Evolutionary conservation across 2,329 filamentous ascomycete genomes (phyloP).

Genomic region (Fusarium sp.): DNA sequence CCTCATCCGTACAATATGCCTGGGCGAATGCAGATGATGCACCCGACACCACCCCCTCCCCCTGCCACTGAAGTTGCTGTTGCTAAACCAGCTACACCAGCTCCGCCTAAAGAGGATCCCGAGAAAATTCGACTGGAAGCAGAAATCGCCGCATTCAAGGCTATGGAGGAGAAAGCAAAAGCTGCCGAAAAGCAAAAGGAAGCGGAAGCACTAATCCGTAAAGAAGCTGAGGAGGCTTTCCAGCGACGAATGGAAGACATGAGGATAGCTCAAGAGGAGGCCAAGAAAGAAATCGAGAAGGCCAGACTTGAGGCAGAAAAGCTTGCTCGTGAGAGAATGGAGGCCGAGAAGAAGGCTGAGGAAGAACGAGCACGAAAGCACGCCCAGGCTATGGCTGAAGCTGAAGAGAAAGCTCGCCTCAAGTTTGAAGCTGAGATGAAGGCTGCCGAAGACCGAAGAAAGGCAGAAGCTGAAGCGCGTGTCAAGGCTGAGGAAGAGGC

Average conservation of each 20-base stretch:
- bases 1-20: slow-evolving; percentile 47
- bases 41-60: slow-evolving; percentile 55
- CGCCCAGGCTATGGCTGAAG: slow-evolving; percentile 58
- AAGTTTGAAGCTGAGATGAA: slow-evolving; percentile 60
- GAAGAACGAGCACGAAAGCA: slow-evolving; percentile 54
- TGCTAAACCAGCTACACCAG: slow-evolving; percentile 56
- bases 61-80: slow-evolving; percentile 51
- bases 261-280: slow-evolving; percentile 40
- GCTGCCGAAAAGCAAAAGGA: slow-evolving; percentile 58
- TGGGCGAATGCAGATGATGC: slow-evolving; percentile 55
- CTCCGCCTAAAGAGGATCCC: slow-evolving; percentile 58
- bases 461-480: slow-evolving; percentile 61
- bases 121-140: slow-evolving; percentile 71
- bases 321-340: slow-evolving; percentile 59
- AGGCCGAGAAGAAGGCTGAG: slow-evolving; percentile 47
- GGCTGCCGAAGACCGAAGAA: slow-evolving; percentile 56
- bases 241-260: slow-evolving; percentile 44
- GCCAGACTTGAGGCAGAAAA: slow-evolving; percentile 53
- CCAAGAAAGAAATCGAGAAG: slow-evolving; percentile 53
- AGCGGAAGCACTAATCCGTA: slow-evolving; percentile 58
- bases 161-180: slow-evolving; percentile 58
- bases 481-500: slow-evolving; percentile 58
- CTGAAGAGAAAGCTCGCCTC: slow-evolving; percentile 58
- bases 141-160: slow-evolving; percentile 64
- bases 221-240: slow-evolving; percentile 59